Conservation (phyloP, 768 basidiomycete species). For the Lepiota venenata region DNA sequence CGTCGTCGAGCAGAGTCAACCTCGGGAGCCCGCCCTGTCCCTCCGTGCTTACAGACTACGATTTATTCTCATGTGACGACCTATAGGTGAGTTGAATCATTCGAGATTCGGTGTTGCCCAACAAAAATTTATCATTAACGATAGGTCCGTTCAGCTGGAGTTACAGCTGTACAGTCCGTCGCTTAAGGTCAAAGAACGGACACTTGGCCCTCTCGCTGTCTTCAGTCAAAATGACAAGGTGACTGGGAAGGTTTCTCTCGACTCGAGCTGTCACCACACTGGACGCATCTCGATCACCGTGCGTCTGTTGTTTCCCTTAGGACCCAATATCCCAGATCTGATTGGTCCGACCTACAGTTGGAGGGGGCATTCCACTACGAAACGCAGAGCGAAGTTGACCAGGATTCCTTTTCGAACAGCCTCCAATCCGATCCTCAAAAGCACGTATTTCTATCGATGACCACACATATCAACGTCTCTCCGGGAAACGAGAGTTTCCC, state of each 20-base stretch:
- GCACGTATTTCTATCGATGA: slow-evolving; percentile 50
- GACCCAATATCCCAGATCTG: not conserved
- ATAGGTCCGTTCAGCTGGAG: slow-evolving; percentile 53
- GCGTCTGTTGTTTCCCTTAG: slow-evolving; percentile 14
- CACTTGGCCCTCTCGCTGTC: slow-evolving; percentile 41
- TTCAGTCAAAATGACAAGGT: slow-evolving; percentile 61
- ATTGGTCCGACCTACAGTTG: slow-evolving; percentile 37
- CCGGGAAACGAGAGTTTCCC: slow-evolving; percentile 26
- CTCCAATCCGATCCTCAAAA: slow-evolving; percentile 21
- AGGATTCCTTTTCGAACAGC: slow-evolving; percentile 14
- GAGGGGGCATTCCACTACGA: slow-evolving; percentile 58
- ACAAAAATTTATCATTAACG: not conserved
- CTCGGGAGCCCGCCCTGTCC: slow-evolving; percentile 21
- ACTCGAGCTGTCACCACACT: slow-evolving; percentile 44
- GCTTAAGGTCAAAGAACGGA: slow-evolving; percentile 40
- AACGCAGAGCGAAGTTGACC: slow-evolving; percentile 23
- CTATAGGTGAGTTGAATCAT: slow-evolving; percentile 7
- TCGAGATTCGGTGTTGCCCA: not conserved
- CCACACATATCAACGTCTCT: slow-evolving; percentile 39
- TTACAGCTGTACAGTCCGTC: slow-evolving; percentile 61
- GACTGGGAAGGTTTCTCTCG: slow-evolving; percentile 56
- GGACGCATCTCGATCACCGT: slow-evolving; percentile 62
- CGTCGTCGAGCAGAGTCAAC: slow-evolving; percentile 27
- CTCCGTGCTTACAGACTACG: slow-evolving; percentile 20
- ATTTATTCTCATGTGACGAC: slow-evolving; percentile 16